Conservation (phyloP, 768 basidiomycete species). For the Boletus vinaceobasis region DNA sequence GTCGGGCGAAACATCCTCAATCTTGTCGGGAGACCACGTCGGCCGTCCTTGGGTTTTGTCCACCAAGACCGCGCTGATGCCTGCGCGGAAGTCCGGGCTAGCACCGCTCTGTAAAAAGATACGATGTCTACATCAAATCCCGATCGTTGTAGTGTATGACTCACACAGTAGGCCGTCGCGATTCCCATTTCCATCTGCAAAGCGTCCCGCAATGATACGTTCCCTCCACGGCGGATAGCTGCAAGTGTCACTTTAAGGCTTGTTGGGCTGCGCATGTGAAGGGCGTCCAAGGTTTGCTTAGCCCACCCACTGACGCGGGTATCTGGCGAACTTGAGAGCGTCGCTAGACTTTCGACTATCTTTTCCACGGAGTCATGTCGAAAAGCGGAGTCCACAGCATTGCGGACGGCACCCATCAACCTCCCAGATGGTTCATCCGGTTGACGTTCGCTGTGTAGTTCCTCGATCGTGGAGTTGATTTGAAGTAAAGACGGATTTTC, state of each 20-base stretch:
- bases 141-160: slow-evolving; percentile 32
- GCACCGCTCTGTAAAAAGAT: slow-evolving; percentile 55
- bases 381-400: slow-evolving; percentile 83
- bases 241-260: slow-evolving; percentile 86
- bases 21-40: slow-evolving; percentile 64
- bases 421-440: slow-evolving; percentile 50
- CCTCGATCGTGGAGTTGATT: slow-evolving; percentile 70
- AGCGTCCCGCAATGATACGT: slow-evolving; percentile 57
- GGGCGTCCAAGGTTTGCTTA: slow-evolving; percentile 52
- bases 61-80: slow-evolving; percentile 69
- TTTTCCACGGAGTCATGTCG: slow-evolving; percentile 62
- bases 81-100: slow-evolving; percentile 79
- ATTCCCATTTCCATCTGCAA: slow-evolving; percentile 86
- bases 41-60: slow-evolving; percentile 52
- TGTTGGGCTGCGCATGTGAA: slow-evolving; percentile 81
- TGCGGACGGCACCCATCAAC: slow-evolving; percentile 59
- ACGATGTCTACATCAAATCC: slow-evolving; percentile 12
- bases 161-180: slow-evolving; percentile 85
- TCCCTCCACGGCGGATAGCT: slow-evolving; percentile 71
- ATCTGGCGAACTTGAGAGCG: slow-evolving; percentile 39
- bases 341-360: slow-evolving; percentile 57
- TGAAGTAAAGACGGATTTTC: slow-evolving; percentile 38
- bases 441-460: slow-evolving; percentile 54
- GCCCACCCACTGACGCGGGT: slow-evolving; percentile 70
- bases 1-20: slow-evolving; percentile 57